Evolutionary conservation across 2,329 filamentous ascomycete genomes (phyloP), one percentile per base, ranked within the genome.

Genomic region (Scleromitrula shiraiana): DNA sequence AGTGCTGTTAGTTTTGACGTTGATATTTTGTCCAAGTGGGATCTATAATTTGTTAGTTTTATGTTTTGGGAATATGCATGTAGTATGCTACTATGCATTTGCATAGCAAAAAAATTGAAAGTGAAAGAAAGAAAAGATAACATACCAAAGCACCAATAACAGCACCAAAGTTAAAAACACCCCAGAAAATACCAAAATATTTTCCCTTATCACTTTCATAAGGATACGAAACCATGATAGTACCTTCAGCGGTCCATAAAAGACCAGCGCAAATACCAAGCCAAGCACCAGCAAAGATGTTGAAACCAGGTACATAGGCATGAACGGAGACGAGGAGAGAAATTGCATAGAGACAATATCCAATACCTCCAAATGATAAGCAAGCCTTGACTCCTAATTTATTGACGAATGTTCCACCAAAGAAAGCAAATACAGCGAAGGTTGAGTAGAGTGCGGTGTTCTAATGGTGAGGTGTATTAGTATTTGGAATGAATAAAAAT

Each of bases 181-280:
- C 82, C 90, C 90, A 95, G 70, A 95, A 95, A 71, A 81, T 82
- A 52, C 85, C 85, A 65, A 95, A 95, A 66, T 89, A 95, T 51
- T 83, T 82, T 37, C 90, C 90, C 73, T 95, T 95, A 55, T 80
- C 78, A 27, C 78, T 67, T 68, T 95, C 90, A 17, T 77, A 73
- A 2, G 89, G 89, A 65, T 95, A 95, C 33, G 85, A 82, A 80
- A 95, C 91, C 83, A 91, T 90, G 62, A 91, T 87, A 50, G 85
- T 82, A 51, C 87, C 86, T 68, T 91, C 86, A 1, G 84, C 87
- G 27, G 83, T 83, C 87, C 87, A 93, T 30, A 93, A 73, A 32
- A 91, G 73, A 62, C 84, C 86, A 39, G 87, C 87, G 62, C 85
- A 90, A 49, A 88, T 70, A 66, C 87, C 87, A 39, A 90, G 78